These are phyloP conservation scores for Boechera divaricarpa DNA, from an alignment of 345 rosid species.

Conservation along the genomic window DNA sequence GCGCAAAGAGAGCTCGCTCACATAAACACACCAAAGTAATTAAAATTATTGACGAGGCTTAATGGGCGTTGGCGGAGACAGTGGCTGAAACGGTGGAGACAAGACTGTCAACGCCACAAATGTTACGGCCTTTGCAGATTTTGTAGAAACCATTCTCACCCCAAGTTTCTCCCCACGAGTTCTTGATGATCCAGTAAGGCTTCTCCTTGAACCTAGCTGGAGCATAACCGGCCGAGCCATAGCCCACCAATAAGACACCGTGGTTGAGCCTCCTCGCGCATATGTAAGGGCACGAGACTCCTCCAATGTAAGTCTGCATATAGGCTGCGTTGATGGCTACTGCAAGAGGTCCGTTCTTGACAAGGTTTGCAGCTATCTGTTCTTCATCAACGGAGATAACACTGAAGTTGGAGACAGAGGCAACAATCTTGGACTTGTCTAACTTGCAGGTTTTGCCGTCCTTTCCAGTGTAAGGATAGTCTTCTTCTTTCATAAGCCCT, in stretches of 20 bases:
- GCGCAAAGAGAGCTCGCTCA: constrained; percentile 23
- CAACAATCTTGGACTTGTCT: constrained; percentile 80
- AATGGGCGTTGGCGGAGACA: constrained; percentile 36
- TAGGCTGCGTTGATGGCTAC: constrained; percentile 88
- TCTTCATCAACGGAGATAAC: constrained; percentile 85
- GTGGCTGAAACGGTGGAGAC: constrained; percentile 87
- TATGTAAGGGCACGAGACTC: constrained; percentile 89
- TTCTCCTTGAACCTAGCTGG: constrained; percentile 87
- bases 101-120: constrained; percentile 91
- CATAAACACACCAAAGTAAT: constrained; percentile 29
- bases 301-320: constrained; percentile 94
- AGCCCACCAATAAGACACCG: constrained; percentile 87
- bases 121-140: constrained; percentile 83
- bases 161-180: constrained; percentile 92
- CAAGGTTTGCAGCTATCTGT: constrained; percentile 95
- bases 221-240: constrained; percentile 82
- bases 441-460: constrained; percentile 74
- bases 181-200: constrained; percentile 92
- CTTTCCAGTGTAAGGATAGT: constrained; percentile 86
- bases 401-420: constrained; percentile 85
- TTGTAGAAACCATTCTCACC: constrained; percentile 90
- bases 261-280: constrained; percentile 84
- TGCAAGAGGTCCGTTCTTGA: constrained; percentile 79
- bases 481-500: constrained; percentile 89
- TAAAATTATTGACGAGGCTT: not conserved